Percentiles rank a stretch among this genome's conserved stretches.
Conservation (phyloP, 352 stramenopile genomes). For the Globisporangium ultimum region DNA sequence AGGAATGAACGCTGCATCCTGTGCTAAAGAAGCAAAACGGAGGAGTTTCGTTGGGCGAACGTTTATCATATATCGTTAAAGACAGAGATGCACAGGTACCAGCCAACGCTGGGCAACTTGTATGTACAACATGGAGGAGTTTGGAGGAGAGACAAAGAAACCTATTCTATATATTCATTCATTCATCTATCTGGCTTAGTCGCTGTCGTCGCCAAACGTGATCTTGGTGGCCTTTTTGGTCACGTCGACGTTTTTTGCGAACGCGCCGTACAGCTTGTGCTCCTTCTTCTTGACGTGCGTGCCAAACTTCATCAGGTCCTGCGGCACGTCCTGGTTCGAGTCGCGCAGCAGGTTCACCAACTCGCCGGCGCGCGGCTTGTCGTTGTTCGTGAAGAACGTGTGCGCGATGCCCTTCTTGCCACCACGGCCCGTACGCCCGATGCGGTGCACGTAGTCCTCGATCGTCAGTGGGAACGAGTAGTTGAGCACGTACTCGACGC, state of each 20-base stretch:
- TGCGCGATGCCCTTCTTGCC: constrained; percentile 94
- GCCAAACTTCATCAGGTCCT: constrained; percentile 96
- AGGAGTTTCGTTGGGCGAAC: constrained; percentile 1
- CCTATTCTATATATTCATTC: constrained; percentile 14
- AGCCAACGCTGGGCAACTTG: no score
- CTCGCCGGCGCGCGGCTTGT: constrained; percentile 96
- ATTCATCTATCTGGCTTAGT: constrained; percentile 25
- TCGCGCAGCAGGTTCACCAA: constrained; percentile 95
- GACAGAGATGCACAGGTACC: no score
- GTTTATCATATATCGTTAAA: constrained; percentile 8
- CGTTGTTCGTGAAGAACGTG: constrained; percentile 97
- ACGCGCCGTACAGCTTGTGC: constrained; percentile 98
- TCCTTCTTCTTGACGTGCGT: constrained; percentile 99
- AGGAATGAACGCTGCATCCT: not conserved
- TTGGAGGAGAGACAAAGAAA: not conserved
- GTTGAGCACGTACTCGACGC: constrained; percentile 97
- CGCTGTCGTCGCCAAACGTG: constrained; percentile 89
- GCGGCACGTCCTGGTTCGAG: constrained; percentile 91
- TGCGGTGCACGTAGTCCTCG: constrained; percentile 96
- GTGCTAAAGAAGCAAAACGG: not conserved
- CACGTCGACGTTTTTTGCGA: constrained; percentile 92
- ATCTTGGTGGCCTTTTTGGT: constrained; percentile 98
- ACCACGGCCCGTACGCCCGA: constrained; percentile 92
- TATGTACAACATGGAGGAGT: not conserved
- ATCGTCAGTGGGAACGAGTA: constrained; percentile 98